Evolutionary conservation across 108 stramenopile genomes (phyloP).

Genomic region (Skeletonema marinoi): DNA sequence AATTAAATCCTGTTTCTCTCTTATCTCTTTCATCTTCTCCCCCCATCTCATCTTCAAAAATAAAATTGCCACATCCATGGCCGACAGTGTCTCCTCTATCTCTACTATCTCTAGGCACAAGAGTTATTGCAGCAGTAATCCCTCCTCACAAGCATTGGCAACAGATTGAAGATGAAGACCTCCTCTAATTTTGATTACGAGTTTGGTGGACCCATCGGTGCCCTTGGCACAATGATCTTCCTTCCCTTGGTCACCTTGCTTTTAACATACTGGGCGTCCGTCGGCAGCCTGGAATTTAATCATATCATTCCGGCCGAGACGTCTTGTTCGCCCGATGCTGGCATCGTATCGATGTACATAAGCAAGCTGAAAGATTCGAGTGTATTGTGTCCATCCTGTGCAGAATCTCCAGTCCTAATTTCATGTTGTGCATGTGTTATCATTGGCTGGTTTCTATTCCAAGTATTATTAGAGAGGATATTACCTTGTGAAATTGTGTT

Average conservation of each 20-base stretch:
- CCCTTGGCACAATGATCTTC: conserved; percentile 60
- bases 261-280: conserved; percentile 57
- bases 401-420: conserved; percentile 8
- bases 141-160: neutral
- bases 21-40: too few species aligned
- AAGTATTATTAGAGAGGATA: conserved; percentile 84
- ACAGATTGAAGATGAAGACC: neutral
- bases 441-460: conserved; percentile 82
- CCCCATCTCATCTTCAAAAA: too few species aligned
- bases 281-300: conserved; percentile 59
- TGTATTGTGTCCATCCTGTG: conserved; percentile 51
- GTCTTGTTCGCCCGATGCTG: conserved; percentile 20
- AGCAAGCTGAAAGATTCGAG: conserved; percentile 20
- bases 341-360: conserved; percentile 13
- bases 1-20: too few species aligned
- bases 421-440: conserved; percentile 64
- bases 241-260: conserved; percentile 86
- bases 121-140: too few species aligned
- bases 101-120: too few species aligned
- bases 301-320: conserved; percentile 21
- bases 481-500: conserved; percentile 83
- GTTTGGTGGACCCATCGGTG: conserved; percentile 96
- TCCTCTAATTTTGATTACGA: conserved; percentile 68
- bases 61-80: too few species aligned
- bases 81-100: too few species aligned